A percentile compares a stretch with the other conserved stretches of the same genome.
These are phyloP conservation scores for Astrocystis sublimbata DNA, from an alignment of 495 filamentous ascomycete species.

Conservation along the genomic window DNA sequence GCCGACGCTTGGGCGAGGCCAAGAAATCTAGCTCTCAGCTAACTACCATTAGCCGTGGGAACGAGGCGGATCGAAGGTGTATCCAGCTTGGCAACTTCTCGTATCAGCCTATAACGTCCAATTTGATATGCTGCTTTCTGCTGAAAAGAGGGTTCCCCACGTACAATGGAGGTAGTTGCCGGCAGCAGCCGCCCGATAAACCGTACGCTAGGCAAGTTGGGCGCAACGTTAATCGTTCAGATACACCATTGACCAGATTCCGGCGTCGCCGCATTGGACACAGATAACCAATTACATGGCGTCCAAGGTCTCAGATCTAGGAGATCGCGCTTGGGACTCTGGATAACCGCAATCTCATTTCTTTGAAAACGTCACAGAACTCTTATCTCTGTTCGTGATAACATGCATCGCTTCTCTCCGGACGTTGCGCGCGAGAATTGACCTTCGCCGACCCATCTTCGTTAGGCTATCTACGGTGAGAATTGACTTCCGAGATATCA, in stretches of 20 bases:
- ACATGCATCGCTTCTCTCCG: not conserved
- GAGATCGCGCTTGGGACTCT: no score
- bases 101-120: not conserved
- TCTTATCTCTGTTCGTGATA: not conserved
- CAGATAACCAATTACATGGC: not conserved
- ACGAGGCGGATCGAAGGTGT: not conserved
- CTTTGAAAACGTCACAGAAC: not conserved
- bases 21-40: conserved; percentile 6
- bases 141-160: not conserved
- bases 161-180: not conserved
- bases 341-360: not conserved
- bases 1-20: not conserved
- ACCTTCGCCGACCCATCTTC: not conserved
- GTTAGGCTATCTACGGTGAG: not conserved
- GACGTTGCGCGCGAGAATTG: not conserved
- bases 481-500: not conserved
- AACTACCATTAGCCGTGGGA: not conserved
- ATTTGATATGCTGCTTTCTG: not conserved
- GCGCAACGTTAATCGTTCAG: not conserved
- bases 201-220: not conserved
- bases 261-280: not conserved
- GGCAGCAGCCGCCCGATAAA: conserved; percentile 12
- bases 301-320: no score
- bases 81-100: not conserved
- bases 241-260: no score